Percentiles rank a stretch among this genome's conserved stretches.
phyloP scores from a whole-genome alignment of 805 yeast species.

The Zygosaccharomyces bisporus region DNA sequence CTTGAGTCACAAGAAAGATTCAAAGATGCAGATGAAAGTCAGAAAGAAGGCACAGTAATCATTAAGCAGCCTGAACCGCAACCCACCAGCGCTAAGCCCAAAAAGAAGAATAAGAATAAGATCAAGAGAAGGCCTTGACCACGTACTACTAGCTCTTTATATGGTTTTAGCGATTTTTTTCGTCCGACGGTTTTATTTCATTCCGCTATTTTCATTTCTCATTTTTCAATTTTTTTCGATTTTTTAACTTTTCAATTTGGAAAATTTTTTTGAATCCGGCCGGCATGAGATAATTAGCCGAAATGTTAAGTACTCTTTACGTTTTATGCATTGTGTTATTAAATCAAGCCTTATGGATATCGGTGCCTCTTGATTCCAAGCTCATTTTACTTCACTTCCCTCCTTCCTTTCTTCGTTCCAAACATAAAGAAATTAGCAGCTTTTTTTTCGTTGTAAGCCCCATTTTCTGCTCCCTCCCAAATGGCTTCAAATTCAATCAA shows the following conservation, averaged over 20 bases:
- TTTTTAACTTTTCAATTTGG: constrained; percentile 5
- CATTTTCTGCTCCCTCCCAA: constrained; percentile 1
- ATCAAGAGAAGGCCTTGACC: constrained; percentile 6
- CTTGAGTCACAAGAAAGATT: constrained; percentile 70
- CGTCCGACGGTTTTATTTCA: not conserved
- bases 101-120: constrained; percentile 23
- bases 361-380: not conserved
- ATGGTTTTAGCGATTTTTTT: not conserved
- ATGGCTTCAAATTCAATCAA: constrained; percentile 76
- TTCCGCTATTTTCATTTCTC: no score
- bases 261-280: constrained; percentile 8
- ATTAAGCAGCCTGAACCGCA: constrained; percentile 29
- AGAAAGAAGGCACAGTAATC: constrained; percentile 64
- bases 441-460: not conserved
- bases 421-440: not conserved
- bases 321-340: not conserved
- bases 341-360: constrained; percentile 1
- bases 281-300: not conserved
- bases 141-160: not conserved
- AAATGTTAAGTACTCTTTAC: constrained; percentile 1
- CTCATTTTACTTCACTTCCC: no score
- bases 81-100: constrained; percentile 7
- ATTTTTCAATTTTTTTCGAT: constrained; percentile 4
- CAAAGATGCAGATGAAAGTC: constrained; percentile 66
- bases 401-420: not conserved